A percentile compares a stretch with the other conserved stretches of the same genome.
Evolutionary conservation across 768 basidiomycete species (phyloP).

Genomic region (Multifurca ochricompacta): DNA sequence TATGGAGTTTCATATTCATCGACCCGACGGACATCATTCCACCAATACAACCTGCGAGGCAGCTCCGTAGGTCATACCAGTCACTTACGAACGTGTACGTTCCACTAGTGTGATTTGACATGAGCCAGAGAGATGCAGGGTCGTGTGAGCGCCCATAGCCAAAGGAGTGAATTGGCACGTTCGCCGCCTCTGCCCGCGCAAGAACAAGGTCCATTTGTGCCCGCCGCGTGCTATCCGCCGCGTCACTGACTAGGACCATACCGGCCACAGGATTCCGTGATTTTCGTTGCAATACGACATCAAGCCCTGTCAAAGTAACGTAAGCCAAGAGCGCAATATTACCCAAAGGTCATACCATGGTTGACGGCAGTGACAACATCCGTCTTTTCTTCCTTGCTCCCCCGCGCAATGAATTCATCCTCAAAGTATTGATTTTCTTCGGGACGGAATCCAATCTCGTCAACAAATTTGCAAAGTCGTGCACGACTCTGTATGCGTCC

Average conservation of each 20-base stretch:
- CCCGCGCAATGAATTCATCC: conserved; percentile 58
- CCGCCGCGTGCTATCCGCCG: conserved; percentile 83
- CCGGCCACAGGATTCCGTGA: conserved; percentile 84
- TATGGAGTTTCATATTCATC: conserved; percentile 89
- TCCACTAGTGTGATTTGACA: conserved; percentile 96
- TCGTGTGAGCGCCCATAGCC: conserved; percentile 97
- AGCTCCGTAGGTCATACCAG: conserved; percentile 92
- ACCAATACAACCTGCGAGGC: conserved; percentile 89
- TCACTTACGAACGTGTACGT: conserved; percentile 98
- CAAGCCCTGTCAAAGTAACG: conserved; percentile 33
- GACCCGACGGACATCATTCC: conserved; percentile 96
- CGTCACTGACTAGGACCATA: conserved; percentile 89
- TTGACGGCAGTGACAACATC: conserved; percentile 99
- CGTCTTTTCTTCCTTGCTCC: conserved; percentile 85
- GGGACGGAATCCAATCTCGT: conserved; percentile 47
- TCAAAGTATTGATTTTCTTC: conserved; percentile 26
- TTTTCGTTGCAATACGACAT: conserved; percentile 92
- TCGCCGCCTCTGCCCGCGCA: conserved; percentile 92
- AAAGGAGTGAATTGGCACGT: conserved; percentile 93
- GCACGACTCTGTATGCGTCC: conserved; percentile 61
- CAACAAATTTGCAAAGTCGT: conserved; percentile 71
- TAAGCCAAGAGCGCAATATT: background rate
- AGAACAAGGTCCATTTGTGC: conserved; percentile 98
- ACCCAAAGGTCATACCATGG: conserved; percentile 48
- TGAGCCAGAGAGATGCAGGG: conserved; percentile 95